phyloP scores from a whole-genome alignment of 495 filamentous ascomycete species.

The Hypoxylon perforatum region DNA sequence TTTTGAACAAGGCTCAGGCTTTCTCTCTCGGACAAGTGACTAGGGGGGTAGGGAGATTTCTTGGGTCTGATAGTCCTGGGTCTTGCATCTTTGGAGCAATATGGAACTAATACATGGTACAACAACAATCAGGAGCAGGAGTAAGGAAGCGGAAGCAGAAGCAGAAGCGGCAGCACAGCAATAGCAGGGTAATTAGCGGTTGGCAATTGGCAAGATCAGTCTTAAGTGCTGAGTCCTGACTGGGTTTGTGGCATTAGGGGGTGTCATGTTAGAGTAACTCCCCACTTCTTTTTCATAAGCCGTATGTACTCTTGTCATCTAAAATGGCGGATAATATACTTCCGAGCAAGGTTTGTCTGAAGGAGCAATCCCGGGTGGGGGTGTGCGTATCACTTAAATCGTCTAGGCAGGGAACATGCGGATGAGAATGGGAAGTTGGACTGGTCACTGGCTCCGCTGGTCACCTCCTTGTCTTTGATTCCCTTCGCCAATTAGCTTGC shows the following conservation, averaged over 20 bases:
- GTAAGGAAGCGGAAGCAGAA: no score
- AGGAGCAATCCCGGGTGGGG: not conserved
- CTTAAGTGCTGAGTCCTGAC: no score
- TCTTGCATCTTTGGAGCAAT: no score
- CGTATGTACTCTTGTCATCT: not conserved
- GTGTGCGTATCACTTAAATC: constrained; percentile 4
- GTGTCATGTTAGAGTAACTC: not conserved
- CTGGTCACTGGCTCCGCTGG: constrained; percentile 9
- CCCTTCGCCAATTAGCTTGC: not conserved
- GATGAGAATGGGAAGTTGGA: constrained; percentile 1
- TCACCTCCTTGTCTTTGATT: constrained; percentile 17
- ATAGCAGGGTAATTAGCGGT: no score
- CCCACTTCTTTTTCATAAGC: not conserved
- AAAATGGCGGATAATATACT: not conserved
- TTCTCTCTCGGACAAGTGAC: no score
- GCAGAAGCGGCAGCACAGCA: no score
- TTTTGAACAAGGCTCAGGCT: constrained; percentile 40
- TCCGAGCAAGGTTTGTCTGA: not conserved
- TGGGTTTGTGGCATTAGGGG: no score
- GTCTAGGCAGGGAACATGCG: constrained; percentile 13
- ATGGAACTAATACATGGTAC: no score
- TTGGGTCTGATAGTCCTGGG: no score
- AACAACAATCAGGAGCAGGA: no score
- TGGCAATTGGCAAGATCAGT: no score
- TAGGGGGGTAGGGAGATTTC: no score